Evolutionary conservation across 805 yeast species (phyloP), one percentile per base, ranked within the genome.

Genomic region (Suhomyces kilbournensis): DNA sequence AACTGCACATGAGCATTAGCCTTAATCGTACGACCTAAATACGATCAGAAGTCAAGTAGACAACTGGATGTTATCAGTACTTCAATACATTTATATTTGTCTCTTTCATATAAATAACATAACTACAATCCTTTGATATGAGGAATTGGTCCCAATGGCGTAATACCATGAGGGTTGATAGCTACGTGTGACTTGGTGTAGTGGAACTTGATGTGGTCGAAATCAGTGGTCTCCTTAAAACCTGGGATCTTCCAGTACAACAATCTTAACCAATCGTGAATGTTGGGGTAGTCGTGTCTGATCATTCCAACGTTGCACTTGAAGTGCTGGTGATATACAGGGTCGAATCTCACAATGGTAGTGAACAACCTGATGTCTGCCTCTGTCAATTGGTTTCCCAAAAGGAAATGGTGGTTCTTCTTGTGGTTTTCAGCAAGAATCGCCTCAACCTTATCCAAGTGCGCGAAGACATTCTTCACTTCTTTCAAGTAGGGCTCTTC

Each of bases 281-380:
- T 69, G 60, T 77, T 71, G 20, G 97, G 97, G 67, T 83, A 93
- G 57, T 90, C 88, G 57, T 72, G 66, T 65, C 97, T 82, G 61
- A 93, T 88, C 76, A 85, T 86, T 46, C 85, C 85, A 55, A 90
- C 69, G 69, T 93, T 93, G 69, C 97, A 89, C 72, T 93, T 94
- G 82, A 93, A 94, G 69, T 93, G 97, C 70, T 92, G 97, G 50
- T 87, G 93, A 65, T 93, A 93, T 20, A 91, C 96, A 1, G 96
- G 88, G 68, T 93, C 98, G 63, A 93, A 93, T 62, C 99, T 82
- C 44, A 90, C 77, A 53, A 93, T 85, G 2, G 98, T 93, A 22
- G 97, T 84, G 73, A 74, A 93, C 47, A 93, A 80, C 58, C 97
- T 79, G 53, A 93, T 77, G 68, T 93, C 99, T 6, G 96, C 96